Percentiles rank a stretch among this genome's conserved stretches.
phyloP scores from a whole-genome alignment of 1,139 yeast species.

The Scheffersomyces illinoinensis region DNA sequence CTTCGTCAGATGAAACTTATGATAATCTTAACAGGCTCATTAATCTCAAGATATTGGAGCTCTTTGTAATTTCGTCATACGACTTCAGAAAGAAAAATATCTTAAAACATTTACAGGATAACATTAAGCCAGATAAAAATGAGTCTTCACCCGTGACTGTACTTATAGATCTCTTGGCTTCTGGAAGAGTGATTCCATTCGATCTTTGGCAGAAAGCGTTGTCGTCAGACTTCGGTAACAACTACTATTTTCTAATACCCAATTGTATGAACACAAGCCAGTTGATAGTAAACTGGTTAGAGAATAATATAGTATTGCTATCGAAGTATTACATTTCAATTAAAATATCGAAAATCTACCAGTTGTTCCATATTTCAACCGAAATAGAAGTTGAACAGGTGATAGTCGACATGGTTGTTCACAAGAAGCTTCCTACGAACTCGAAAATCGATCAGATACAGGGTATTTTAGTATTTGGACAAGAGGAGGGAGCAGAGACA shows the following conservation, averaged over 20 bases:
- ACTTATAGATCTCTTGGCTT: conserved; percentile 18
- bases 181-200: conserved; percentile 3
- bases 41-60: conserved; percentile 29
- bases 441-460: conserved; percentile 36
- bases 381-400: conserved; percentile 22
- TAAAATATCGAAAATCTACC: conserved; percentile 16
- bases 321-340: conserved; percentile 31
- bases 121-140: conserved; percentile 2
- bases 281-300: conserved; percentile 28
- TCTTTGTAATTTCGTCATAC: conserved; percentile 29
- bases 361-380: conserved; percentile 14
- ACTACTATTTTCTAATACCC: neutral
- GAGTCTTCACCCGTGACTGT: conserved; percentile 10
- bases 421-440: conserved; percentile 30
- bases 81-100: conserved; percentile 37
- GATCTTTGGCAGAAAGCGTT: neutral
- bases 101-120: conserved; percentile 22
- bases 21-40: conserved; percentile 8
- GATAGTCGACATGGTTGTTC: conserved; percentile 35
- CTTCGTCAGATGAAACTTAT: conserved; percentile 6
- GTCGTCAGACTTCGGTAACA: neutral
- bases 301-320: conserved; percentile 32
- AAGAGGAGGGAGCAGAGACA: conserved; percentile 3
- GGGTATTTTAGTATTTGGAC: conserved; percentile 26
- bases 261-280: neutral